Base-by-base conservation (phyloP, 2,329 filamentous ascomycete species). In the Passalora sequoiae region DNA sequence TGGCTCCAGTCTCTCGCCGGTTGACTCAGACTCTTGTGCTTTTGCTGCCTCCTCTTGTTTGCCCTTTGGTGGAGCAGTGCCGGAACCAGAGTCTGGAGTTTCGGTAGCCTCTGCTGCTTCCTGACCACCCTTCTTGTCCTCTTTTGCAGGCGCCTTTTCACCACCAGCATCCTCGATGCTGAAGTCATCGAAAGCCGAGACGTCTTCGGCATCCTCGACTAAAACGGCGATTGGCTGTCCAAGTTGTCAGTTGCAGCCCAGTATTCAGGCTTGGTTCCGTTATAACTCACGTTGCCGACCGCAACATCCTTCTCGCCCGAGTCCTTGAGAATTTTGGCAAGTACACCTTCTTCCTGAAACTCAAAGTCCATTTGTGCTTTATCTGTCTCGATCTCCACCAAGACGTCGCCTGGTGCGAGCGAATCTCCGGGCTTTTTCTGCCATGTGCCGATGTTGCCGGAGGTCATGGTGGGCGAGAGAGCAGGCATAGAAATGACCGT, bases 311-410 rank as follows among this genome's bases (percentile, higher is more conserved):
- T 98, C 69, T 84, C 84, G 55, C 94, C 94, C 48, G 84, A 83
- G 33, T 95, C 86, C 74, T 89, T 92, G 63, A 98, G 75, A 53
- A 97, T 78, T 78, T 95, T 95, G 62, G 92, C 91, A 57, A 98
- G 77, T 49, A 94, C 79, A 75, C 91, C 92, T 67, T 97, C 92
- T 64, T 98, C 92, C 72, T 98, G 92, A 72, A 94, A 97, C 72
- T 98, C 92, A 68, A 98, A 97, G 75, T 98, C 92, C 92, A 98
- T 98, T 75, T 97, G 92, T 54, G 92, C 92, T 79, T 98, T 98
- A 73, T 98, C 92, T 60, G 92, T 98, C 79, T 98, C 92, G 62
- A 97, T 95, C 57, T 63, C 61, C 32, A 63, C 58, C 58, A 98
- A 74, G 35, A 98, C 92, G 67, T 98, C 92, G 66, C 92, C 92